Conservation (phyloP, 2,329 filamentous ascomycete genomes). For the Pestalotiopsis sp. region DNA sequence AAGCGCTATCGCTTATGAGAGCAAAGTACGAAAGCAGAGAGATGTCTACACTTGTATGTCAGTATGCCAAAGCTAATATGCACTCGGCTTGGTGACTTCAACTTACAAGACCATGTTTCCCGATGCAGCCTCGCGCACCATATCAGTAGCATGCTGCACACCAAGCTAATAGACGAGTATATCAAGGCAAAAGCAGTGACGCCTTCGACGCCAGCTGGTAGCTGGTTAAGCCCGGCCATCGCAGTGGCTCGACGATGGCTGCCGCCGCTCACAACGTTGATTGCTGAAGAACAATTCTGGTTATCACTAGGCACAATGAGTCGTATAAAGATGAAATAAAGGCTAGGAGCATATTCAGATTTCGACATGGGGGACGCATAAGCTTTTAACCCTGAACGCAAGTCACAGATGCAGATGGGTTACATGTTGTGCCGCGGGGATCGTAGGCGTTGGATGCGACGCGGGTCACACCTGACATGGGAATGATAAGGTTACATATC, state of each 20-base stretch:
- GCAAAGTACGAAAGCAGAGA: constrained; percentile 25
- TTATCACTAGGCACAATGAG: background rate
- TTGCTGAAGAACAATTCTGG: background rate
- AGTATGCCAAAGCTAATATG: background rate
- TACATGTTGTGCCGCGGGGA: background rate
- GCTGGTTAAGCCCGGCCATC: constrained; percentile 15
- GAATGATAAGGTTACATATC: background rate
- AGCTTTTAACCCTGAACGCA: constrained; percentile 6
- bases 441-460: background rate
- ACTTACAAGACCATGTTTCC: constrained; percentile 26
- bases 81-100: background rate
- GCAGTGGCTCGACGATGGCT: background rate
- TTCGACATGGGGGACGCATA: background rate
- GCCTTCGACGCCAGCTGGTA: constrained; percentile 22
- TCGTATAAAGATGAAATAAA: background rate
- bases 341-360: background rate
- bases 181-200: constrained; percentile 20
- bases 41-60: constrained; percentile 19
- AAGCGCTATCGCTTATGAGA: constrained; percentile 24
- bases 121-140: constrained; percentile 28
- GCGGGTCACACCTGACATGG: background rate
- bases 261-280: background rate
- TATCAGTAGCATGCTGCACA: constrained; percentile 19
- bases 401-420: background rate
- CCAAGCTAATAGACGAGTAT: constrained; percentile 17